Conservation (phyloP, 768 basidiomycete species). For the Tephrocybe sp. region DNA sequence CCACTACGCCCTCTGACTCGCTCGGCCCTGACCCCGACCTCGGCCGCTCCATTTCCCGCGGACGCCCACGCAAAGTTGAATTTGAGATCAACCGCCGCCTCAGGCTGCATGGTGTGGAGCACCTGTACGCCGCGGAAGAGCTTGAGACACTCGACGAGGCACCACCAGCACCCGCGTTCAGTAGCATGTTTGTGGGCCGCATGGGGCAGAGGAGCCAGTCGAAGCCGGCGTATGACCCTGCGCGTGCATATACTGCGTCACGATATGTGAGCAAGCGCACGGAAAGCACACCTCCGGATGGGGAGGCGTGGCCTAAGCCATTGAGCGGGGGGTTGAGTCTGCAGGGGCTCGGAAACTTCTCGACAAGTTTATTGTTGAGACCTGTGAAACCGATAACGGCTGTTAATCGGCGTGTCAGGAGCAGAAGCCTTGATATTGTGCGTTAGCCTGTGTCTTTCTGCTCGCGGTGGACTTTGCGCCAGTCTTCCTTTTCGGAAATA, state of each 20-base stretch:
- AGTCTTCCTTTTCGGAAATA: no score
- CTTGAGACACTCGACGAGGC: constrained; percentile 21
- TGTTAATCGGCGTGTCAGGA: constrained; percentile 14
- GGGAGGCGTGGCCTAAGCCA: not conserved
- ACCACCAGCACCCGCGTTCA: constrained; percentile 1
- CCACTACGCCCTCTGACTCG: constrained; percentile 43
- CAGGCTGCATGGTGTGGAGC: not conserved
- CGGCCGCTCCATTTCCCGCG: constrained; percentile 18
- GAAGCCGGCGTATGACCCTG: constrained; percentile 12
- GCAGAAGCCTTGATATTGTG: constrained; percentile 20
- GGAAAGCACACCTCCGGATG: not conserved
- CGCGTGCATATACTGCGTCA: constrained; percentile 1
- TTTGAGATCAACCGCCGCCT: constrained; percentile 1
- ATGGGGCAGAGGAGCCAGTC: constrained; percentile 10
- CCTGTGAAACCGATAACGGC: constrained; percentile 9
- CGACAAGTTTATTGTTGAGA: constrained; percentile 6
- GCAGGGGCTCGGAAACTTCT: constrained; percentile 3
- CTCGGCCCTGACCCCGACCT: constrained; percentile 21
- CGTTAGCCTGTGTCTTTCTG: not conserved
- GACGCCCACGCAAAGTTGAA: constrained; percentile 17
- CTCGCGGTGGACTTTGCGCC: not conserved
- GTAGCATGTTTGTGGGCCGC: not conserved
- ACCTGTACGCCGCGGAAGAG: constrained; percentile 12
- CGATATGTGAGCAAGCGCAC: not conserved
- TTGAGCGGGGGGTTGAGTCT: not conserved